phyloP scores from a whole-genome alignment of 2,329 filamentous ascomycete species.

The Colletotrichum simmondsii region DNA sequence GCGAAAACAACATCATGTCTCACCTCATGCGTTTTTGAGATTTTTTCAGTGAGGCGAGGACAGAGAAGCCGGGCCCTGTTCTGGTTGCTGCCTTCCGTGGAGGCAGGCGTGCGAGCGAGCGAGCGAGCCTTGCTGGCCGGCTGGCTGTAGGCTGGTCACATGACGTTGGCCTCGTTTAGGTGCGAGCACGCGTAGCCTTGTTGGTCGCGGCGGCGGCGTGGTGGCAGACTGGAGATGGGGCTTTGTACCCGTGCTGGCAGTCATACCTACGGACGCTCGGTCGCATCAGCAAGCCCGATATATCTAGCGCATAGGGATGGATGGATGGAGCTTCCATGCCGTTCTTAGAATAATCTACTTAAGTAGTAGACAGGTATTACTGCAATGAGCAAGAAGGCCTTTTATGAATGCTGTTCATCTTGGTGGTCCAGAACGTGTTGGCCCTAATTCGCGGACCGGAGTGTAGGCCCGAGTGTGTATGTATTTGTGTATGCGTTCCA shows the following conservation, averaged over 20 bases:
- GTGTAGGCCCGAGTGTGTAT: neutral
- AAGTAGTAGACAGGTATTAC: neutral
- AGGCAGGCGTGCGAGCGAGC: neutral
- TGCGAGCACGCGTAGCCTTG: conserved; percentile 6
- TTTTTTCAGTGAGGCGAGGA: neutral
- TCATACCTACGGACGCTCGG: neutral
- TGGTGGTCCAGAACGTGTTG: neutral
- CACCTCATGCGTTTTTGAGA: conserved; percentile 15
- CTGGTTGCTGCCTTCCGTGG: neutral
- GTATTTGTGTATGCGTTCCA: too few relatives aligned
- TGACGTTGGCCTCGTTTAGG: conserved; percentile 22
- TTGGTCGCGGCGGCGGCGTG: conserved; percentile 1
- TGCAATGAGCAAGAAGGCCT: conserved; percentile 1
- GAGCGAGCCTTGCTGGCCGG: neutral
- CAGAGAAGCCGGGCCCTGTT: neutral
- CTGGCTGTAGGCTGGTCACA: conserved; percentile 10
- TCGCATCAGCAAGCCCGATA: neutral
- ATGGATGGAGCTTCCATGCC: neutral
- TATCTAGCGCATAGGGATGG: neutral
- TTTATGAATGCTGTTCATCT: conserved; percentile 2
- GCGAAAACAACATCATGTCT: conserved; percentile 31
- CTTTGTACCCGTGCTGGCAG: neutral
- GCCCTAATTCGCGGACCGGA: neutral
- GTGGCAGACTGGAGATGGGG: neutral
- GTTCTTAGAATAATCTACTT: conserved; percentile 8